These are phyloP conservation scores for Protostelium mycophagum DNA, from an alignment of 78 protist species.

Conservation along the genomic window DNA sequence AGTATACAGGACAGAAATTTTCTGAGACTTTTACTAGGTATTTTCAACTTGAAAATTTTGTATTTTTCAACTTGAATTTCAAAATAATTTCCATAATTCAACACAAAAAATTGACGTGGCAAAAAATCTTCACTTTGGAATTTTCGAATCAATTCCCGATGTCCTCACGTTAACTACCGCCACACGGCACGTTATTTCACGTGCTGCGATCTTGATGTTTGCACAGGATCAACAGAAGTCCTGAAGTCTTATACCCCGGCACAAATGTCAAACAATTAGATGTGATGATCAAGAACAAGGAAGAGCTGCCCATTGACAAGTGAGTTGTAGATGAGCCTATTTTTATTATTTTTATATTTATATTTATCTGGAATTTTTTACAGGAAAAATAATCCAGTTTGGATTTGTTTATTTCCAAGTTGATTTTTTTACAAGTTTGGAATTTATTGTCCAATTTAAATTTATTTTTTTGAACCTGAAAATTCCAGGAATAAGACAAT, in stretches of 20 bases:
- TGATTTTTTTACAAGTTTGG: too few species aligned
- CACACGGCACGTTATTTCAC: too few species aligned
- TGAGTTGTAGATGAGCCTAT: background rate
- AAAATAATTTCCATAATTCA: too few species aligned
- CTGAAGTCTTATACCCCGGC: background rate
- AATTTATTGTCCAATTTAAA: too few species aligned
- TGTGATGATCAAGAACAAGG: background rate
- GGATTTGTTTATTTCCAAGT: too few species aligned
- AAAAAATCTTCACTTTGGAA: background rate
- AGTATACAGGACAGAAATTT: slow-evolving; percentile 65
- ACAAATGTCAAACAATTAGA: background rate
- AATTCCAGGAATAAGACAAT: slow-evolving; percentile 10
- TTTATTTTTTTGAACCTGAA: background rate
- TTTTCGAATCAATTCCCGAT: background rate
- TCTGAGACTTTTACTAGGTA: slow-evolving; percentile 47
- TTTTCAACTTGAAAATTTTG: background rate
- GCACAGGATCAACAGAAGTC: background rate
- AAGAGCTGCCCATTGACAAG: background rate
- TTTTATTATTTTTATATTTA: background rate
- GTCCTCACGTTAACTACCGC: background rate
- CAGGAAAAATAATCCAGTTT: too few species aligned
- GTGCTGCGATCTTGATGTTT: background rate
- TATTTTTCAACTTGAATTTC: too few species aligned
- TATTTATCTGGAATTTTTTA: background rate
- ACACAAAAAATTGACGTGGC: too few species aligned